A percentile compares a stretch with the other conserved stretches of the same genome.
Evolutionary conservation across 1,284 basidiomycete species (phyloP).

Genomic region (Anthracocystis panici-leucophaei): DNA sequence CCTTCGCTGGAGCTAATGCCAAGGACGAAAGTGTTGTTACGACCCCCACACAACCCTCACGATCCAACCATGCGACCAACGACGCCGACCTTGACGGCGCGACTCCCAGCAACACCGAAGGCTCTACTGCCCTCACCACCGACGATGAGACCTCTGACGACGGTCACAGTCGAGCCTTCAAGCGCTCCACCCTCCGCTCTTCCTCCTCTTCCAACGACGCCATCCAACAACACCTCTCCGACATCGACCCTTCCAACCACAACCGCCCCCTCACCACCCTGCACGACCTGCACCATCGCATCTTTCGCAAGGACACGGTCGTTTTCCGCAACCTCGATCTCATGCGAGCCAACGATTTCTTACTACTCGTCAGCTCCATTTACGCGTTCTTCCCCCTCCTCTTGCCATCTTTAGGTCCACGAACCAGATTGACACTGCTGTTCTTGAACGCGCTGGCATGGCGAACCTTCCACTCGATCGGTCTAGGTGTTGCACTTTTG

Average conservation of each 20-base stretch:
- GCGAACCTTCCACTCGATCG: constrained; percentile 89
- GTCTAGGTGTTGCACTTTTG: constrained; percentile 83
- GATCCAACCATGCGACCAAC: not conserved
- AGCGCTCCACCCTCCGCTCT: constrained; percentile 23
- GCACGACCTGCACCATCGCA: constrained; percentile 89
- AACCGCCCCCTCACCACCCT: constrained; percentile 70
- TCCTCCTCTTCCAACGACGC: constrained; percentile 49
- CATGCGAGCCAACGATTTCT: constrained; percentile 80
- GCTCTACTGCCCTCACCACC: constrained; percentile 43
- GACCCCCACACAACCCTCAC: not conserved
- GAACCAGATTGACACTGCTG: constrained; percentile 75
- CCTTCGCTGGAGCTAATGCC: not conserved
- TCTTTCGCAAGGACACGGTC: constrained; percentile 89
- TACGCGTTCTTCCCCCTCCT: constrained; percentile 73
- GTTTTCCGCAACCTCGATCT: constrained; percentile 85
- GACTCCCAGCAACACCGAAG: constrained; percentile 51
- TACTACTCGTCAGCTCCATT: constrained; percentile 75
- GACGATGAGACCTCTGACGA: constrained; percentile 45
- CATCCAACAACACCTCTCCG: constrained; percentile 25
- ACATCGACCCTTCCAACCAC: constrained; percentile 1
- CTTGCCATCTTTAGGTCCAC: constrained; percentile 42
- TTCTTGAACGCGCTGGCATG: constrained; percentile 86
- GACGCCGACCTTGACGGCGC: constrained; percentile 19
- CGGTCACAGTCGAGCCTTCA: constrained; percentile 22
- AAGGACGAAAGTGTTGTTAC: not conserved